Conservation (phyloP, 805 yeast species). For the Grigorovia jiainica region DNA sequence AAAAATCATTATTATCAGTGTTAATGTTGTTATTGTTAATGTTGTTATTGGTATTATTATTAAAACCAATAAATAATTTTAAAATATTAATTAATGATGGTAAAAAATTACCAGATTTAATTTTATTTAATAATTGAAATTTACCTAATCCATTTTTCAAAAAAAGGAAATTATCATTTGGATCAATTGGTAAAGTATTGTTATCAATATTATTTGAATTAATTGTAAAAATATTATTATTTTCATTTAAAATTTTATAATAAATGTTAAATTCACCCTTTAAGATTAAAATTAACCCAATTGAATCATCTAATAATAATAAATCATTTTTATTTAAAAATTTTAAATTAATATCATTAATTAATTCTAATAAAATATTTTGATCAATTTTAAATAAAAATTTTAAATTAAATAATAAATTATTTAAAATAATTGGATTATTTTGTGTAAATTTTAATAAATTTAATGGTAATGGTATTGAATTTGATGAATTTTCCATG, state of each 20-base stretch:
- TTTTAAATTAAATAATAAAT: neutral
- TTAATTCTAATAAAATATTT: slow-evolving; percentile 42
- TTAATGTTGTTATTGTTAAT: neutral
- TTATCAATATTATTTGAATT: too few relatives aligned
- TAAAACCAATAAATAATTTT: slow-evolving; percentile 47
- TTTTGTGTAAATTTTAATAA: neutral
- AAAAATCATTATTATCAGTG: neutral
- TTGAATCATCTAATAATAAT: slow-evolving; percentile 57
- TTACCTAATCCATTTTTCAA: slow-evolving; percentile 27
- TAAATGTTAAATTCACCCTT: slow-evolving; percentile 83
- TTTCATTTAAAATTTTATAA: slow-evolving; percentile 38
- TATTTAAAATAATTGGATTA: neutral
- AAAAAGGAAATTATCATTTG: slow-evolving; percentile 10
- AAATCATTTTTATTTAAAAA: slow-evolving; percentile 70
- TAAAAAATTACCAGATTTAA: slow-evolving; percentile 75
- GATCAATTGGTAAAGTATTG: neutral
- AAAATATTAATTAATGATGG: slow-evolving; percentile 76
- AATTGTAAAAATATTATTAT: neutral
- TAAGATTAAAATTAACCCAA: slow-evolving; percentile 86
- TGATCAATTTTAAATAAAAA: neutral
- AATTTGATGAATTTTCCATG: too few relatives aligned
- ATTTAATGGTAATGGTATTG: neutral
- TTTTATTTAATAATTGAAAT: slow-evolving; percentile 69
- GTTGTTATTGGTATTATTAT: neutral
- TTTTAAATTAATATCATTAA: slow-evolving; percentile 85